Evolutionary conservation across 2,329 filamentous ascomycete species (phyloP).

Genomic region (Teratosphaeria pseudoeucalypti): DNA sequence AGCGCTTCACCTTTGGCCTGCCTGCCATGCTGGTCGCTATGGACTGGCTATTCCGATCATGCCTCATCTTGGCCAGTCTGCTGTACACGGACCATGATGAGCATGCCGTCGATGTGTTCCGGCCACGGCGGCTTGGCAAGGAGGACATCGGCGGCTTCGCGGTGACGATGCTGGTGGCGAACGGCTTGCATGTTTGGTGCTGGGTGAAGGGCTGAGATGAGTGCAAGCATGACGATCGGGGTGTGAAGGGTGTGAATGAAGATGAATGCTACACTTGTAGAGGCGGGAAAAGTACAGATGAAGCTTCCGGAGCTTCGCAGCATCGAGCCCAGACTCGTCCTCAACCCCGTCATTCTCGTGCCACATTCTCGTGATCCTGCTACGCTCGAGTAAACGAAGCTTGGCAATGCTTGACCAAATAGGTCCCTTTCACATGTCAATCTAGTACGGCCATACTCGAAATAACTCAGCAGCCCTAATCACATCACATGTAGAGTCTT

Average conservation of each 20-base stretch:
- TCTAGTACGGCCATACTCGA: neutral
- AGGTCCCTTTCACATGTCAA: neutral
- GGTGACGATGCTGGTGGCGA: conserved; percentile 13
- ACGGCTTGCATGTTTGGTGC: conserved; percentile 22
- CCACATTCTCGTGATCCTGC: neutral
- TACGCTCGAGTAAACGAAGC: neutral
- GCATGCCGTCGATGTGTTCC: conserved; percentile 16
- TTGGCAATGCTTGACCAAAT: neutral
- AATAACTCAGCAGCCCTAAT: neutral
- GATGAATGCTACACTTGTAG: neutral
- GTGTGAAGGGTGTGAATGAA: neutral
- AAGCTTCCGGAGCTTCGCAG: neutral
- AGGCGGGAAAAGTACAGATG: neutral
- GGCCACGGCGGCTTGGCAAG: conserved; percentile 12
- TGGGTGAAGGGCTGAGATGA: conserved; percentile 16
- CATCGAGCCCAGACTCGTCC: neutral
- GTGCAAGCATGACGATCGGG: neutral
- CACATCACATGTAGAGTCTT: neutral
- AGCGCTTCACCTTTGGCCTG: conserved; percentile 29
- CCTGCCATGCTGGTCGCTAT: conserved; percentile 22
- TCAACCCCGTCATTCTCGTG: neutral
- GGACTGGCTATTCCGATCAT: conserved; percentile 15
- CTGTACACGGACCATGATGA: conserved; percentile 9
- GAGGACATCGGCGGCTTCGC: conserved; percentile 11
- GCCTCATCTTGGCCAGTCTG: conserved; percentile 16